Evolutionary conservation across 2,329 filamentous ascomycete genomes (phyloP).

Genomic region (Xylaria sp.): DNA sequence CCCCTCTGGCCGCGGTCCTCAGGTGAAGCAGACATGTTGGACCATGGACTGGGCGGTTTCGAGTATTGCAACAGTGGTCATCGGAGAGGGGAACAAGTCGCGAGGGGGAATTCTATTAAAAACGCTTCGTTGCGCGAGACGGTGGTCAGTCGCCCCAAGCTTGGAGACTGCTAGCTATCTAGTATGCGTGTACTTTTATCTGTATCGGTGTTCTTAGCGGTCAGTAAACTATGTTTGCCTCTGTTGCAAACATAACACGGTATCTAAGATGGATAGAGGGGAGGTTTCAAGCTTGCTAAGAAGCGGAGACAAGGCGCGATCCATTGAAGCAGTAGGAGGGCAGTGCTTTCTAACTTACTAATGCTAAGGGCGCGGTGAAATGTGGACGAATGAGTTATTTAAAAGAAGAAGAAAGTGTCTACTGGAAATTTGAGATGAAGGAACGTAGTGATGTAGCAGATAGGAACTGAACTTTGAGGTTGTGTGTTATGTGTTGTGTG

Average conservation of each 20-base stretch:
- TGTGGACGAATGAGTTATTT: background rate
- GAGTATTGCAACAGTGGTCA: constrained; percentile 23
- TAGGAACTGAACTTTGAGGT: background rate
- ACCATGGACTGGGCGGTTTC: constrained; percentile 29
- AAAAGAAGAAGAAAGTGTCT: background rate
- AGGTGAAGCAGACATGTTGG: constrained; percentile 33
- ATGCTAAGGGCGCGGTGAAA: background rate
- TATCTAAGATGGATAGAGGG: background rate
- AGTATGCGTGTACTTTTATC: constrained; percentile 3
- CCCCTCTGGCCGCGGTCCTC: constrained; percentile 10
- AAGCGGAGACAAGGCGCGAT: background rate
- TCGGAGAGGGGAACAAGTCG: constrained; percentile 14
- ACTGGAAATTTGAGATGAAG: background rate
- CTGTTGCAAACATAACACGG: background rate
- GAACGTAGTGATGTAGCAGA: background rate
- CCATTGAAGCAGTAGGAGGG: background rate
- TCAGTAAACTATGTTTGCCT: constrained; percentile 11
- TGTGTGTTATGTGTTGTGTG: too few relatives aligned
- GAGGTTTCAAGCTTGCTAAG: background rate
- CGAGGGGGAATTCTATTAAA: background rate
- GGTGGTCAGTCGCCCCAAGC: background rate
- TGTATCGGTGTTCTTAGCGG: background rate
- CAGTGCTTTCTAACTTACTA: constrained; percentile 5
- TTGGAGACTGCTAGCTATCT: constrained; percentile 14
- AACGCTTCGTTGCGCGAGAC: constrained; percentile 5